Conservation (phyloP, 192 early-diverging fungal species). For the Gamsiella multidivaricata region DNA sequence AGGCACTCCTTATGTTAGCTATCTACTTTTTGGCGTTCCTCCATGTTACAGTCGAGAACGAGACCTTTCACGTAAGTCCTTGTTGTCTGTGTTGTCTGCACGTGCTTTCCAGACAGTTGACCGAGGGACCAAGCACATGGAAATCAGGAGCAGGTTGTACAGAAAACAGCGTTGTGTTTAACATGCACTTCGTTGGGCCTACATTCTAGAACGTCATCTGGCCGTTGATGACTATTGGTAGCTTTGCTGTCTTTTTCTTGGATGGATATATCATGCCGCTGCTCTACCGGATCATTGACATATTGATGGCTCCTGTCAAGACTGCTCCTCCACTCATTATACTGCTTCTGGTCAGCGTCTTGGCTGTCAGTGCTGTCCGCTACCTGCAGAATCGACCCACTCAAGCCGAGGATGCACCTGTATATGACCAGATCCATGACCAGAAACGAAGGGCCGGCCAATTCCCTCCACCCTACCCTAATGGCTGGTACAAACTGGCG, state of each 20-base stretch:
- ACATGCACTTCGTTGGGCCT: no score
- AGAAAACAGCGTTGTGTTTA: no score
- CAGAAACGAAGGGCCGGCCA: constrained; percentile 38
- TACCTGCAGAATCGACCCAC: constrained; percentile 22
- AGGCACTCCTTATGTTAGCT: constrained; percentile 43
- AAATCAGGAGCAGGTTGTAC: no score
- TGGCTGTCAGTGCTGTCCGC: constrained; percentile 1
- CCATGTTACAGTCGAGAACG: constrained; percentile 52
- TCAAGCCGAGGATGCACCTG: constrained; percentile 22
- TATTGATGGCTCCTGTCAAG: constrained; percentile 14
- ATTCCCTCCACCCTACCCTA: constrained; percentile 49
- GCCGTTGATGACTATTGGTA: constrained; percentile 40
- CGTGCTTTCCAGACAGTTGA: no score
- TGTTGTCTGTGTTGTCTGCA: no score
- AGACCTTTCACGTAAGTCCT: constrained; percentile 42
- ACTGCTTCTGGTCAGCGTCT: constrained; percentile 5
- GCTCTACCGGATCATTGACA: neutral
- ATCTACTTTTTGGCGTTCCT: constrained; percentile 54
- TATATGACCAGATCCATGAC: constrained; percentile 46
- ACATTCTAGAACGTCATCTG: constrained; percentile 50
- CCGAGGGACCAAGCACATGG: no score
- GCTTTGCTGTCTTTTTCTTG: constrained; percentile 47
- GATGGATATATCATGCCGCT: constrained; percentile 23
- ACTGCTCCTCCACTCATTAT: constrained; percentile 30
- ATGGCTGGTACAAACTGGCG: constrained; percentile 49